Evolutionary conservation across 176 grass and related monocot species (phyloP).

Genomic region (Calamus simplicifolius): DNA sequence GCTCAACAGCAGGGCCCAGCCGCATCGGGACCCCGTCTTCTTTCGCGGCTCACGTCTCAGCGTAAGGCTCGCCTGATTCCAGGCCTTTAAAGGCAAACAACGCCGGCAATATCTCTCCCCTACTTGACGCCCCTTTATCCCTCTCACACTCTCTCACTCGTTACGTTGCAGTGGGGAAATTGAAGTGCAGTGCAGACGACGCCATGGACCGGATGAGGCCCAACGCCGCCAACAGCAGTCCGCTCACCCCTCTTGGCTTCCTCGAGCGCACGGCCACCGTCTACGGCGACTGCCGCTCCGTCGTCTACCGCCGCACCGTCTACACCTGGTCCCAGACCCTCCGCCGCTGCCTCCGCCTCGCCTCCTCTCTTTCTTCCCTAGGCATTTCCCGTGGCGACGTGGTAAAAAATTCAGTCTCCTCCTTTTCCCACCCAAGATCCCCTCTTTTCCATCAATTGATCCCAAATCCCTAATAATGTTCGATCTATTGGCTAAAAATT

Average conservation of each 20-base stretch:
- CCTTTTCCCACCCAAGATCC: not conserved
- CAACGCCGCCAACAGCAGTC: slow-evolving; percentile 48
- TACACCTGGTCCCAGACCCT: slow-evolving; percentile 64
- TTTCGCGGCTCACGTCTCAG: too few relatives aligned
- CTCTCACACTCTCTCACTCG: too few relatives aligned
- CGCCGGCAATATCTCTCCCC: too few relatives aligned
- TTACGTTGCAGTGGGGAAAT: too few relatives aligned
- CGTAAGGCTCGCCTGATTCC: too few relatives aligned
- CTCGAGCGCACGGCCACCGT: slow-evolving; percentile 57
- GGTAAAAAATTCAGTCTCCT: slow-evolving; percentile 15
- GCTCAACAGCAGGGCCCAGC: too few relatives aligned
- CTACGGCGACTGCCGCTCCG: slow-evolving; percentile 47
- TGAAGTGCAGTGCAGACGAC: too few relatives aligned
- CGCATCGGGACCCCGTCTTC: too few relatives aligned
- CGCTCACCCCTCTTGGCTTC: slow-evolving; percentile 61
- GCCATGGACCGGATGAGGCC: slow-evolving; percentile 35
- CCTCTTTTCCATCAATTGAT: not conserved
- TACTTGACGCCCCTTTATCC: too few relatives aligned
- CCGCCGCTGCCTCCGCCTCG: slow-evolving; percentile 66
- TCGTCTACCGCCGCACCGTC: slow-evolving; percentile 54
- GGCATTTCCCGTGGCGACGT: slow-evolving; percentile 61
- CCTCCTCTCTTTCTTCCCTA: slow-evolving; percentile 64
- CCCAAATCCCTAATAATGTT: not conserved
- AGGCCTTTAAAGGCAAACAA: too few relatives aligned
- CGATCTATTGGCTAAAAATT: not conserved